A percentile compares a stretch with the other conserved stretches of the same genome.
phyloP scores from a whole-genome alignment of 2,329 filamentous ascomycete genomes.

The Xylaria sp. region DNA sequence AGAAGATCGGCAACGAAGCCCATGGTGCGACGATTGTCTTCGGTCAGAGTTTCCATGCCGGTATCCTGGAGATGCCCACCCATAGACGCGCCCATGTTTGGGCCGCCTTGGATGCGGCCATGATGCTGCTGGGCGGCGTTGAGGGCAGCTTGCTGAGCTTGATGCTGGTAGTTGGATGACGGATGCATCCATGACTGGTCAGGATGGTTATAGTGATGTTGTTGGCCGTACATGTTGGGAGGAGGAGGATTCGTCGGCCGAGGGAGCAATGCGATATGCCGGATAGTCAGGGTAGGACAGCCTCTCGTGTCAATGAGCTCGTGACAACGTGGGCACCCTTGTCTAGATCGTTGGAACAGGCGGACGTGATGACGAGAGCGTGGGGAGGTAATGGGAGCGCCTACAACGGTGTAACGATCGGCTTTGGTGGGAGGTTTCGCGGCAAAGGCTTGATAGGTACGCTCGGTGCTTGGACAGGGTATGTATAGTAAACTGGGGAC shows the following conservation, averaged over 20 bases:
- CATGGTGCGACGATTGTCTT: constrained; percentile 93
- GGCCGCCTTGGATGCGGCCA: constrained; percentile 76
- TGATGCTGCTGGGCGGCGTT: constrained; percentile 73
- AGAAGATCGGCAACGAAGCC: constrained; percentile 92
- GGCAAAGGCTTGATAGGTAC: not conserved
- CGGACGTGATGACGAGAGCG: constrained; percentile 6
- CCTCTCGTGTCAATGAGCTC: constrained; percentile 46
- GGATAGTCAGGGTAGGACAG: constrained; percentile 18
- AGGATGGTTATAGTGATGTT: constrained; percentile 71
- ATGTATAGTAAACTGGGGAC: not conserved
- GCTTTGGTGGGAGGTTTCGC: constrained; percentile 4
- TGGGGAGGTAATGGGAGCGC: not conserved
- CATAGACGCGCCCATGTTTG: constrained; percentile 60
- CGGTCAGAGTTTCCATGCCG: constrained; percentile 76
- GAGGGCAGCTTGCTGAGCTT: constrained; percentile 64
- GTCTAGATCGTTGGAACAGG: not conserved
- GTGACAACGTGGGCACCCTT: not conserved
- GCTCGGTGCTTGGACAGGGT: not conserved
- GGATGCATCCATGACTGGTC: constrained; percentile 76
- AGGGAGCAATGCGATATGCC: constrained; percentile 19
- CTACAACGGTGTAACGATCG: constrained; percentile 1
- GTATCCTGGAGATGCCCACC: constrained; percentile 65
- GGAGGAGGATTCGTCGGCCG: constrained; percentile 55
- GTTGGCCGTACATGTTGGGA: constrained; percentile 74
- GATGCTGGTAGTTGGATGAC: constrained; percentile 69